phyloP scores from a whole-genome alignment of 495 filamentous ascomycete genomes.

The Hapsidospora chrysogenum region DNA sequence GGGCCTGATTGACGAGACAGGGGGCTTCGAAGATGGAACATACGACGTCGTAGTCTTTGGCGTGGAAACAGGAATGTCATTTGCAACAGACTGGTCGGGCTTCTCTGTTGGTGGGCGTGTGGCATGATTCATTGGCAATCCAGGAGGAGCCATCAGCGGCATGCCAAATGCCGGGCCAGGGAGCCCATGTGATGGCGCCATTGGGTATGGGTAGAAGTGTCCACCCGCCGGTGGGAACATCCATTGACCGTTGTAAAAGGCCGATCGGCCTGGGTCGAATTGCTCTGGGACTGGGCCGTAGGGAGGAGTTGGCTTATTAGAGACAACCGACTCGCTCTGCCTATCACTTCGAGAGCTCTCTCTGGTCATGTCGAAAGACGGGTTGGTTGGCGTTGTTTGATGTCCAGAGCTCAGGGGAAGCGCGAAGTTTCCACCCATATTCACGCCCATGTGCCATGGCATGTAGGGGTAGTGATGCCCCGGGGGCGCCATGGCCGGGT shows the following conservation, averaged over 20 bases:
- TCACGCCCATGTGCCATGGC: conserved; percentile 8
- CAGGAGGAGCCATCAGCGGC: conserved; percentile 5
- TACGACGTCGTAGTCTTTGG: background rate
- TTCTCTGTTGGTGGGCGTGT: background rate
- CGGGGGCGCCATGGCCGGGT: conserved; percentile 1
- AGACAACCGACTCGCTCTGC: conserved; percentile 9
- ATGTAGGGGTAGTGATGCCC: conserved; percentile 11
- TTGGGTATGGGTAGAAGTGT: conserved; percentile 6
- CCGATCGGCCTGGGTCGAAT: conserved; percentile 26
- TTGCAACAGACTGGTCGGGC: background rate
- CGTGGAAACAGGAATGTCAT: background rate
- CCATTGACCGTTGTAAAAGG: conserved; percentile 29
- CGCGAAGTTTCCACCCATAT: background rate
- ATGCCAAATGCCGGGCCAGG: background rate
- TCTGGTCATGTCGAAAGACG: too few relatives aligned
- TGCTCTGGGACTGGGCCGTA: conserved; percentile 26
- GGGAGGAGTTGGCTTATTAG: conserved; percentile 18
- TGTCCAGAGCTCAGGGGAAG: too few relatives aligned
- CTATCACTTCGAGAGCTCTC: too few relatives aligned
- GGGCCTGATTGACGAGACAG: conserved; percentile 22
- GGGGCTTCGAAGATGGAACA: background rate
- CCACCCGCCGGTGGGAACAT: conserved; percentile 12
- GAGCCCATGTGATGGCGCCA: background rate
- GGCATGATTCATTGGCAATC: conserved; percentile 1
- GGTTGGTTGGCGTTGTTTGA: too few relatives aligned